A percentile compares a stretch with the other conserved stretches of the same genome.
phyloP scores from a whole-genome alignment of 179 eudicot species.

The Spinacia oleracea region DNA sequence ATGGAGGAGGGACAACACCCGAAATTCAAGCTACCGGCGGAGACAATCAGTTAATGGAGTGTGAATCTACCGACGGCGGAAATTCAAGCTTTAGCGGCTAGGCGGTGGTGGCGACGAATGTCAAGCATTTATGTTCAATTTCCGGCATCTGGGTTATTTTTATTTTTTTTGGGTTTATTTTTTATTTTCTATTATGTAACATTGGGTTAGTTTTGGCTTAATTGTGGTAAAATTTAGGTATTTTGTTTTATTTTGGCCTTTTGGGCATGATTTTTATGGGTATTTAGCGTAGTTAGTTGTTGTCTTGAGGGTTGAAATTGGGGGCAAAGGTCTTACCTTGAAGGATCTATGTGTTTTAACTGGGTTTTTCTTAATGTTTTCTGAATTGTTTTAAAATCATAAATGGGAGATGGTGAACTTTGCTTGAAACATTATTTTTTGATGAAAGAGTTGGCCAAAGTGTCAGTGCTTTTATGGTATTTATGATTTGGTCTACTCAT shows the following conservation, averaged over 20 bases:
- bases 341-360: not conserved
- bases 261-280: too few species aligned
- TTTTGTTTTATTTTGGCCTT: too few species aligned
- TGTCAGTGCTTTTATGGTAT: not conserved
- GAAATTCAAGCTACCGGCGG: too few species aligned
- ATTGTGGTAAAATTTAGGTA: not conserved
- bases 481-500: too few species aligned
- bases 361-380: not conserved
- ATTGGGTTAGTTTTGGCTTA: not conserved
- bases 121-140: too few species aligned
- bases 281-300: not conserved
- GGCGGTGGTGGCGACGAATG: too few species aligned
- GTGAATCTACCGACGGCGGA: too few species aligned
- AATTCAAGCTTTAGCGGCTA: too few species aligned
- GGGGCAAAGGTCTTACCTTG: not conserved
- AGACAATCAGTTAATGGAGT: too few species aligned
- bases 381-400: not conserved
- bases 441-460: not conserved
- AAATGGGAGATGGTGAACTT: not conserved
- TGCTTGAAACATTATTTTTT: not conserved
- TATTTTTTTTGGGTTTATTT: conserved; percentile 26
- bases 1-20: too few species aligned
- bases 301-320: not conserved
- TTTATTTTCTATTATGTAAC: too few species aligned
- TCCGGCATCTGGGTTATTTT: too few species aligned